A percentile compares a stretch with the other conserved stretches of the same genome.
phyloP scores from a whole-genome alignment of 2,329 filamentous ascomycete species.

The Calonectria ilicicola region DNA sequence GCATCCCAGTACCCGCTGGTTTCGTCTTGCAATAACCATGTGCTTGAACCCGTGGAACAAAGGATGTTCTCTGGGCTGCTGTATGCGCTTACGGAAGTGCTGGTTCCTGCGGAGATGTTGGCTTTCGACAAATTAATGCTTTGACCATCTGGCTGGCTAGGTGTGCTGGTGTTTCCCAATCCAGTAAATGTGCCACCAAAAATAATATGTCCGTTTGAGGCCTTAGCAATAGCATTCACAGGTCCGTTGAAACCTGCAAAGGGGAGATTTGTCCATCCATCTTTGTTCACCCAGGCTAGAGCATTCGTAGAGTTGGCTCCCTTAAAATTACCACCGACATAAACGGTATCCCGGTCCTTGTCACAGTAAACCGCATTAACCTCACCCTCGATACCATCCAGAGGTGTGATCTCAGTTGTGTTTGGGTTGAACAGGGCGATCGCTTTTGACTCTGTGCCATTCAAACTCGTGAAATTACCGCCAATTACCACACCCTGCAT shows the following conservation, averaged over 20 bases:
- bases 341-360: slow-evolving; percentile 79
- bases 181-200: slow-evolving; percentile 94
- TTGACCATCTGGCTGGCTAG: slow-evolving; percentile 77
- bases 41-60: slow-evolving; percentile 77
- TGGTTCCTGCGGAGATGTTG: slow-evolving; percentile 75
- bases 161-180: slow-evolving; percentile 81
- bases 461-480: slow-evolving; percentile 95
- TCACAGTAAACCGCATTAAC: slow-evolving; percentile 90
- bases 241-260: slow-evolving; percentile 97
- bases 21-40: slow-evolving; percentile 81
- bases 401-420: slow-evolving; percentile 75
- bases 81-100: slow-evolving; percentile 72
- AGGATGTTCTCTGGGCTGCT: slow-evolving; percentile 83
- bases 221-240: slow-evolving; percentile 86
- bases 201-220: slow-evolving; percentile 84
- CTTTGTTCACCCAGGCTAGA: slow-evolving; percentile 78
- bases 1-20: slow-evolving; percentile 86
- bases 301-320: slow-evolving; percentile 89
- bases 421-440: slow-evolving; percentile 85
- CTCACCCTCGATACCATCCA: slow-evolving; percentile 84
- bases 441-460: slow-evolving; percentile 78
- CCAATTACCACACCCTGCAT: slow-evolving; percentile 84
- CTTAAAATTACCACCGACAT: slow-evolving; percentile 89
- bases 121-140: slow-evolving; percentile 87
- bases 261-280: slow-evolving; percentile 82